Base-by-base conservation (phyloP, 1,284 basidiomycete species). In the Ceratobasidium papillatum region DNA sequence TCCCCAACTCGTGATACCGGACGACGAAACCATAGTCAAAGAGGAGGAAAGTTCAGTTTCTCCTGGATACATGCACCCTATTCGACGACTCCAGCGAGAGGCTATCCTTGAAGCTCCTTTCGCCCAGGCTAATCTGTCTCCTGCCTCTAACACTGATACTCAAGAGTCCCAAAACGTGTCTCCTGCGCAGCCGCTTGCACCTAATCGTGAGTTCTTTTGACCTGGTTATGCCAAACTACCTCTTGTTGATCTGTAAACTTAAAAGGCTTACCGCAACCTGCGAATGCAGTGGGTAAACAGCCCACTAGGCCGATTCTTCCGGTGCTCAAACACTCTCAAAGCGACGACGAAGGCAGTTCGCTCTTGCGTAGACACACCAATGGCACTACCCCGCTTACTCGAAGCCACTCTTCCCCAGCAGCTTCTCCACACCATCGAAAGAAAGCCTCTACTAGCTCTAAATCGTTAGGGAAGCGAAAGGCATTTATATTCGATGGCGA, bases 351-450 rank as follows among this genome's bases (percentile, higher is more conserved):
- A 27, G 52, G 52, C 25, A 69, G 43, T 43, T 5, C 30, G 4
- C 43, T 58, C n/a, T 19, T 43, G 36, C 51, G 66, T 1, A 69
- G 45, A 32, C 38, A 56, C 22, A 58, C n/a, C 9, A 25, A 58
- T 9, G 27, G 22, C 7, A 19, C 36, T 30, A 38, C 38, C 11
- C 38, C 66, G 12, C 47, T 69, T 7, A 22, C 61, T 66, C 41
- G 75, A 51, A 56, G 72, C 59, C 52, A 76, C 58, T 75, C 71
- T 63, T 68, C 75, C 38, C 43, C 74, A 41, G 72, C 72, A 36
- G 36, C 43, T 36, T 59, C 61, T 61, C 76, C 30, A 32, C 34
- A 62, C 41, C 73, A 38, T 7, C 41, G 36, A 36, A 59, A 63
- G 32, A 43, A 74, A 54, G 11, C 49, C 17, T n/a, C 51, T 41